Conservation (phyloP, 139 green algal genomes). For the Tetratostichococcus sp. region DNA sequence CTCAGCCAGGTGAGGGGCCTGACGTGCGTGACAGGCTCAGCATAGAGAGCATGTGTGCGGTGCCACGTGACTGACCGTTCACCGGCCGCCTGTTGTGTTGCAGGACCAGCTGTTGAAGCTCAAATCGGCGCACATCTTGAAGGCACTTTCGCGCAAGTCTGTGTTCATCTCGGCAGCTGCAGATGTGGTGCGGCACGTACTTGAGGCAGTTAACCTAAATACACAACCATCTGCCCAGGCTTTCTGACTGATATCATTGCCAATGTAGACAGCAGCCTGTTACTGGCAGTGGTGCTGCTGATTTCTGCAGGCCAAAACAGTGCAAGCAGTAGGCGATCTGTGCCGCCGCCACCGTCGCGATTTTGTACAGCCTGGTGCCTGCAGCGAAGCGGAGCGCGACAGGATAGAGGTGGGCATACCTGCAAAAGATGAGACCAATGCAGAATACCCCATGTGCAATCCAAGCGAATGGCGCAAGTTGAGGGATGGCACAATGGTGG, state of each 20-base stretch:
- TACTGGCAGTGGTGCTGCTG: no score
- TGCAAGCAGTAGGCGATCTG: slow-evolving; percentile 29
- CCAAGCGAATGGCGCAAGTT: no score
- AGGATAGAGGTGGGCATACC: slow-evolving; percentile 35
- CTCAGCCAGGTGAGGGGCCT: neutral
- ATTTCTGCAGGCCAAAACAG: slow-evolving; percentile 42
- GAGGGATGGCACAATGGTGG: no score
- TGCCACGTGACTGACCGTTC: no score
- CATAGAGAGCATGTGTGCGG: no score
- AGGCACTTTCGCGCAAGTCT: slow-evolving; percentile 33
- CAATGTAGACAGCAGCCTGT: no score
- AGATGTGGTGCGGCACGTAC: slow-evolving; percentile 29
- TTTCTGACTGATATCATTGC: no score
- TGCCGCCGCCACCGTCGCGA: slow-evolving; percentile 36
- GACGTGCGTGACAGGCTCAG: neutral
- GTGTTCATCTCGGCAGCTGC: slow-evolving; percentile 34
- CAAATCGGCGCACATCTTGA: slow-evolving; percentile 39
- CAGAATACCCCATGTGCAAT: no score
- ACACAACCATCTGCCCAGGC: neutral
- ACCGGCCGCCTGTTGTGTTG: neutral
- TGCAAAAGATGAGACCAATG: no score
- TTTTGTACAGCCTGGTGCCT: slow-evolving; percentile 36
- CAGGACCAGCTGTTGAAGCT: slow-evolving; percentile 40
- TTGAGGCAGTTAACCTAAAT: no score
- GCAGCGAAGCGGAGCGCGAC: slow-evolving; percentile 40